Evolutionary conservation across 495 filamentous ascomycete genomes (phyloP), one percentile per base, ranked within the genome.

Genomic region (Pyrenopolyporus hunteri): DNA sequence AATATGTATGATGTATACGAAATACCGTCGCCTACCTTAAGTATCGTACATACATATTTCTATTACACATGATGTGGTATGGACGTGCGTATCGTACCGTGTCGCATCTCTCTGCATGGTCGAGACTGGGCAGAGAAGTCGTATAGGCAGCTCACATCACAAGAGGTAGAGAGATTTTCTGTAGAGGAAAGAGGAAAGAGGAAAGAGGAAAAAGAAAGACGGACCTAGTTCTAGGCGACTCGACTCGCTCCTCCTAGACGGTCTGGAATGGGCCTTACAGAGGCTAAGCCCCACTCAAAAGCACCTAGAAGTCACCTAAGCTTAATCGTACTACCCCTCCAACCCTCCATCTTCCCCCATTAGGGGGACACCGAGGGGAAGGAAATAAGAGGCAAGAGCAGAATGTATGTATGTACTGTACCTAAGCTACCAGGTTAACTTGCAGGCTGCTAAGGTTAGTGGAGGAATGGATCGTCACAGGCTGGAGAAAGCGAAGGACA

Each of bases 241-340:
- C 17, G 36, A 42, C 19, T 37, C 14, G 33, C 9, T 23, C 17
- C 32, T 54, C 32, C 46, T 11, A 19, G 13, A 19, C 22, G 44
- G 42, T 62, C 58, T 62, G 42, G 58, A 62, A 55, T 48, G 43
- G 16, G 49, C 43, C 49, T 55, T 43, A 40, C 29, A 55, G 50
- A 54, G 14, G 42, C 20, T 46, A 53, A 13, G 42, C 28, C 43
- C 53, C 47, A 48, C 46, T 10, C 31, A 26, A 39, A 29, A 31
- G 20, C 42, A 48, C 47, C 53, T 37, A 46, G 26, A 54, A 42
- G 45, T 39, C 48, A 55, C 54, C 61, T 64, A 64, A 59, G 49
- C 61, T 64, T 64, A 59, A 64, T 65, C 37, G 62, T 52, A 57
- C 53, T 61, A 57, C 51, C 63, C 56, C 56, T 60, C 57, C 57